These are phyloP conservation scores for Plenodomus biglobosus DNA, from an alignment of 2,329 filamentous ascomycete species.

Conservation along the genomic window DNA sequence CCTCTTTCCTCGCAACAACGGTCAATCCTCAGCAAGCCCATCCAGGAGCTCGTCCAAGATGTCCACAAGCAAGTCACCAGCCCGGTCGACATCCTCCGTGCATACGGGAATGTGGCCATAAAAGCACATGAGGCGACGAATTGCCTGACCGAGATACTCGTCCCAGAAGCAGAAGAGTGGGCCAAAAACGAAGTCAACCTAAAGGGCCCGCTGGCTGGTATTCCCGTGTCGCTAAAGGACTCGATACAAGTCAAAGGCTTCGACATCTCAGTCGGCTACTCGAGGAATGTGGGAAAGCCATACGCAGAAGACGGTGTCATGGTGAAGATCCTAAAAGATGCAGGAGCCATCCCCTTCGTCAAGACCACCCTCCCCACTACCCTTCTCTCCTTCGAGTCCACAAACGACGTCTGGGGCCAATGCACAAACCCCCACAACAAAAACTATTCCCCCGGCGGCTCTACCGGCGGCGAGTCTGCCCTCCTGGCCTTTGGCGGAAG, in stretches of 20 bases:
- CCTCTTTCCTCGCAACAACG: conserved; percentile 67
- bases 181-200: conserved; percentile 63
- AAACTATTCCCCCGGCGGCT: conserved; percentile 86
- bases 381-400: conserved; percentile 81
- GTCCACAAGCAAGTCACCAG: conserved; percentile 69
- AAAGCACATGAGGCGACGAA: conserved; percentile 86
- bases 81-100: conserved; percentile 73
- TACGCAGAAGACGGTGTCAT: conserved; percentile 68
- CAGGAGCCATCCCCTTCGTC: conserved; percentile 85
- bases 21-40: conserved; percentile 69
- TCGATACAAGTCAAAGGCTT: conserved; percentile 77
- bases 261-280: conserved; percentile 80
- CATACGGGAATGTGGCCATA: conserved; percentile 84
- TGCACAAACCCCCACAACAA: conserved; percentile 79
- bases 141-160: conserved; percentile 83
- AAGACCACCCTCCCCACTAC: conserved; percentile 92
- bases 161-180: conserved; percentile 78
- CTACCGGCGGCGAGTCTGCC: conserved; percentile 81
- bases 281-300: conserved; percentile 69
- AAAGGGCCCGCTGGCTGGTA: conserved; percentile 79
- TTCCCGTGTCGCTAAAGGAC: conserved; percentile 82
- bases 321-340: conserved; percentile 78
- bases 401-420: conserved; percentile 78
- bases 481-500: conserved; percentile 78
- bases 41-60: conserved; percentile 74